These are phyloP conservation scores for Diatrype stigma DNA, from an alignment of 2,329 filamentous ascomycete species.

Conservation along the genomic window DNA sequence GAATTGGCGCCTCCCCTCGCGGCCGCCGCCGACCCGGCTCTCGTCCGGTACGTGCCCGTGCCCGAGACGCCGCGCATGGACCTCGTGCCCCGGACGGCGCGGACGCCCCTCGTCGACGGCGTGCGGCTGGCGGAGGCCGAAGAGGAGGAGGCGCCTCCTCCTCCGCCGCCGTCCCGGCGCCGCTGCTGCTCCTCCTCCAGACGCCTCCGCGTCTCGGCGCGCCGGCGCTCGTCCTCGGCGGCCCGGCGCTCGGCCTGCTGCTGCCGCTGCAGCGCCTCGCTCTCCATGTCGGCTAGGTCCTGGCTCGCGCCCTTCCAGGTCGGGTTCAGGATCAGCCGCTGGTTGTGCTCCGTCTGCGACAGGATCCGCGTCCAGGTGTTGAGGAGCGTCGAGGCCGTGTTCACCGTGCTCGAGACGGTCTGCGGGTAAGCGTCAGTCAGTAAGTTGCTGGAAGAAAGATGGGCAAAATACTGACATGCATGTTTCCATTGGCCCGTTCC, in stretches of 20 bases:
- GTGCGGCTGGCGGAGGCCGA: slow-evolving; percentile 1
- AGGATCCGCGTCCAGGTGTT: slow-evolving; percentile 96
- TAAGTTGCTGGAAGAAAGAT: neutral
- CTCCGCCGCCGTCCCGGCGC: too few relatives aligned
- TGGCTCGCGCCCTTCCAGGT: slow-evolving; percentile 85
- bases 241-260: slow-evolving; percentile 74
- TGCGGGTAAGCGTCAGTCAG: slow-evolving; percentile 30
- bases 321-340: slow-evolving; percentile 83
- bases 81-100: slow-evolving; percentile 3
- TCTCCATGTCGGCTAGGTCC: slow-evolving; percentile 82
- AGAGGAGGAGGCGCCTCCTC: slow-evolving; percentile 1
- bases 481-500: slow-evolving; percentile 69
- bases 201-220: slow-evolving; percentile 63
- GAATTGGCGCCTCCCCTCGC: slow-evolving; percentile 5
- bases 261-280: slow-evolving; percentile 68
- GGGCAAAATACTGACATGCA: slow-evolving; percentile 53
- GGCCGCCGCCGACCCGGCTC: too few relatives aligned
- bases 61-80: neutral
- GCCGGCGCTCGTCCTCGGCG: slow-evolving; percentile 72
- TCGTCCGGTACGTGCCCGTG: slow-evolving; percentile 10
- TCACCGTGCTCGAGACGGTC: slow-evolving; percentile 83
- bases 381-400: slow-evolving; percentile 81
- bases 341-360: slow-evolving; percentile 95
- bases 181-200: slow-evolving; percentile 59
- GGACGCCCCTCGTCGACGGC: slow-evolving; percentile 7